Percentiles rank a stretch among this genome's conserved stretches.
These are phyloP conservation scores for Eurotiales sp. DNA, from an alignment of 2,329 filamentous ascomycete genomes.

Conservation along the genomic window DNA sequence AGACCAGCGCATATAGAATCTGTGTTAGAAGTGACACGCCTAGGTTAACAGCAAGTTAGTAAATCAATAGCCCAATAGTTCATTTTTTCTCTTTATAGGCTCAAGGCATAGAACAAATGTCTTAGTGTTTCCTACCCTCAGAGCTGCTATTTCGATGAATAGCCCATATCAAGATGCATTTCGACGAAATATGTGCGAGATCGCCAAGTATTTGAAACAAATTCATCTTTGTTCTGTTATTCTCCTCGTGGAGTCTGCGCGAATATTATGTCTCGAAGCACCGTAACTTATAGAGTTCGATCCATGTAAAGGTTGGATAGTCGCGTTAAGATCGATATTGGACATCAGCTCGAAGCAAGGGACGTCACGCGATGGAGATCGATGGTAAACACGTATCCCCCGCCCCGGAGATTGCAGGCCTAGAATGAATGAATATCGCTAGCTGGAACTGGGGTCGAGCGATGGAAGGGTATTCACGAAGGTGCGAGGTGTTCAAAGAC, in stretches of 20 bases:
- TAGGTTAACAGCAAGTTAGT: constrained; percentile 30
- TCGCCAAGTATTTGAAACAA: constrained; percentile 76
- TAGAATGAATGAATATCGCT: neutral
- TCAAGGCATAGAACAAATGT: constrained; percentile 1
- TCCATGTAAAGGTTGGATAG: neutral
- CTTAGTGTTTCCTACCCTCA: constrained; percentile 56
- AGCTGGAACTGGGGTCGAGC: neutral
- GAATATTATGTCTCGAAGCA: neutral
- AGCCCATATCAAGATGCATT: constrained; percentile 84
- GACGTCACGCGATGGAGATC: neutral
- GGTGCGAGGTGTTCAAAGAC: too few relatives aligned
- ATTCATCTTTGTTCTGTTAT: constrained; percentile 19
- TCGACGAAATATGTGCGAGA: constrained; percentile 77
- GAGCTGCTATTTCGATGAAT: constrained; percentile 86
- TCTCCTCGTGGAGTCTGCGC: neutral
- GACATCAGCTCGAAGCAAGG: neutral
- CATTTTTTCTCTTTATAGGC: neutral
- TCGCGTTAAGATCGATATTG: neutral
- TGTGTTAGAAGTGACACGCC: constrained; percentile 88
- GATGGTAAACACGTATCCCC: neutral
- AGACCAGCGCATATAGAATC: constrained; percentile 79
- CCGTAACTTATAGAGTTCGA: neutral
- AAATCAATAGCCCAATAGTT: neutral
- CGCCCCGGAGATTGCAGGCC: neutral
- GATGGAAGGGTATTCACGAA: too few relatives aligned